phyloP scores from a whole-genome alignment of 2,329 filamentous ascomycete species.

The Monosporascus sp. region DNA sequence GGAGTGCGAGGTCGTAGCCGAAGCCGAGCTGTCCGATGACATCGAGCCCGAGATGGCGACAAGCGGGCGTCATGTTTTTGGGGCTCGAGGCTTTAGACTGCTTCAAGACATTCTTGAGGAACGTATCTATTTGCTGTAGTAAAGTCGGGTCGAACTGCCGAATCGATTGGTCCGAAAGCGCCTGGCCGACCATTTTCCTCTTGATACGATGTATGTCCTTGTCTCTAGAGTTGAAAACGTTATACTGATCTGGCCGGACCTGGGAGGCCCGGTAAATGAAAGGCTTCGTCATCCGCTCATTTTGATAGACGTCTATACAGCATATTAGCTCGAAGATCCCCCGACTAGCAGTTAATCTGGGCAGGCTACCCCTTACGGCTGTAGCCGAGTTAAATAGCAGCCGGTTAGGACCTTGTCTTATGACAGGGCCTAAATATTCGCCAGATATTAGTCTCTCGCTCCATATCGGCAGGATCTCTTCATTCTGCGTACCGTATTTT shows the following conservation, averaged over 20 bases:
- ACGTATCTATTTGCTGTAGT: not conserved
- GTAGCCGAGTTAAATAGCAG: not conserved
- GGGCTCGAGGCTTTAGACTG: not conserved
- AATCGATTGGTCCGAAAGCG: not conserved
- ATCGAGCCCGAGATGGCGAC: not conserved
- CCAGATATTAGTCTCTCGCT: not conserved
- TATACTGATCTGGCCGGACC: not conserved
- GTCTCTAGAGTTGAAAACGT: conserved; percentile 1
- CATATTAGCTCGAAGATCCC: too few relatives aligned
- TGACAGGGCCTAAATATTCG: not conserved
- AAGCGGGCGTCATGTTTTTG: not conserved
- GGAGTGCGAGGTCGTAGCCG: not conserved
- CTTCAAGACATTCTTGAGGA: not conserved
- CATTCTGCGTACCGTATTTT: not conserved
- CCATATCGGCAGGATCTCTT: too few relatives aligned
- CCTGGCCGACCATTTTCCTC: not conserved
- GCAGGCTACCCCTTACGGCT: not conserved
- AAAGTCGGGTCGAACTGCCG: not conserved
- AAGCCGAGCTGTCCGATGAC: conserved; percentile 1
- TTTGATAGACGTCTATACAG: not conserved
- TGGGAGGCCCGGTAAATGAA: not conserved
- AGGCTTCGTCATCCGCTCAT: not conserved
- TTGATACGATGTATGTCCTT: not conserved
- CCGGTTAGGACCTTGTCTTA: not conserved
- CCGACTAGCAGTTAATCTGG: not conserved